Conservation (phyloP, 2,329 filamentous ascomycete species). For the Claviceps arundinis region DNA sequence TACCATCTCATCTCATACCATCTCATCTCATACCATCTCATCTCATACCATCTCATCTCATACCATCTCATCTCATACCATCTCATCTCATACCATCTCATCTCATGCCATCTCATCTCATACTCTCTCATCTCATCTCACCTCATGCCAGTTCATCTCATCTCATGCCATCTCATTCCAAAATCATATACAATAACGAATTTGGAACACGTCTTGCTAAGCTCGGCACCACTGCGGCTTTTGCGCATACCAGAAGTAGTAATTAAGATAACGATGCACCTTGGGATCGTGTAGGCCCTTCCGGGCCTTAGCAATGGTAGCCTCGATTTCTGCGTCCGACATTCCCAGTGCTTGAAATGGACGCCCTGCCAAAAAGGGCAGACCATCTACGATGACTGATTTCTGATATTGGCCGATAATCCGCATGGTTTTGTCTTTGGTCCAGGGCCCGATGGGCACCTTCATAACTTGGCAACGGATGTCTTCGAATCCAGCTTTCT, state of each 20-base stretch:
- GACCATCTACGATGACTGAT: conserved; percentile 21
- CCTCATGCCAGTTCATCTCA: no score
- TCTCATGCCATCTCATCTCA: no score
- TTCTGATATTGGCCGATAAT: conserved; percentile 26
- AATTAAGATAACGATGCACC: conserved; percentile 22
- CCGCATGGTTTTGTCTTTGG: conserved; percentile 18
- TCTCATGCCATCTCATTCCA: no score
- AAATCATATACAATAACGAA: no score
- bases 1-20: no score
- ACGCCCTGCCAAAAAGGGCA: conserved; percentile 22
- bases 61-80: no score
- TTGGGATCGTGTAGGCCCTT: conserved; percentile 13
- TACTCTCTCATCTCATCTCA: no score
- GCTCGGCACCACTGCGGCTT: conserved; percentile 10
- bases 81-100: no score
- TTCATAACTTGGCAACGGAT: conserved; percentile 22
- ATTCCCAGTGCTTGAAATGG: conserved; percentile 19
- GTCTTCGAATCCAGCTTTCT: conserved; percentile 10
- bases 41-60: no score
- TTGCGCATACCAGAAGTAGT: conserved; percentile 25
- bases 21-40: no score
- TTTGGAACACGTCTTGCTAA: no score
- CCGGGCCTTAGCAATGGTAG: conserved; percentile 14
- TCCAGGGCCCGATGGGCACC: conserved; percentile 25
- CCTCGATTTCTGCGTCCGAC: conserved; percentile 16